Base-by-base conservation (phyloP, 345 rosid species). In the Isatis tinctoria region DNA sequence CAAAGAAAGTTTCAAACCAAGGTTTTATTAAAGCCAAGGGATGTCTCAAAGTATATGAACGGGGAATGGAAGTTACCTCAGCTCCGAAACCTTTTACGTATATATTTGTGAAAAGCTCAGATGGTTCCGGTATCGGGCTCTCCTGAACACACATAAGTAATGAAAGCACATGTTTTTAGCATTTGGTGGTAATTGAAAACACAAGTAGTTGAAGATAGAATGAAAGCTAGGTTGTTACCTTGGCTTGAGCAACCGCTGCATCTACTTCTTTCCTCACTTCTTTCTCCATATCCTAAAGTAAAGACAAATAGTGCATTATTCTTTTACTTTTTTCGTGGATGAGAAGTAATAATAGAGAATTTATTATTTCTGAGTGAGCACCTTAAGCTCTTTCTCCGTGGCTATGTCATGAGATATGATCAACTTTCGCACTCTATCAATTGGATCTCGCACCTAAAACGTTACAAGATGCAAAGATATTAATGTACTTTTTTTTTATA, bases 381-480 rank as follows among this genome's bases (percentile, higher is more conserved):
- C 97, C 97, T 91, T 91, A 35, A 90, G 85, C 78, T 90, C 98
- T 83, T 90, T 89, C 82, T 93, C 98, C 2, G 90, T 84, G 45
- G 97, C 98, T 53, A 90, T 76, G 61, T 93, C 97, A 70, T 87
- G 69, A 37, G 62, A 27, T 60, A 60, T 37, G 33, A 62, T 30
- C 70, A 72, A 65, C 74, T 90, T 90, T 65, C 98, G 84, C 58
- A 89, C 69, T 53, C 70, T 51, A 37, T 63, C 76, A 30, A 73
- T 53, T 63, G 76, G 70, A 54, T 73, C 77, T 41, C 97, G 88
- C 83, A 87, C 97, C 94, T 91, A 69, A 60, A 73, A 58, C 2
- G 75, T 44, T 44, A 65, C 36, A 26, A 14, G 13, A 53, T 60
- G 33, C 37, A 39, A 2, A 12, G 13, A 2, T 39, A 37, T 30